These are phyloP conservation scores for Lippia alba DNA, from an alignment of 305 asterid genomes.

Conservation along the genomic window DNA sequence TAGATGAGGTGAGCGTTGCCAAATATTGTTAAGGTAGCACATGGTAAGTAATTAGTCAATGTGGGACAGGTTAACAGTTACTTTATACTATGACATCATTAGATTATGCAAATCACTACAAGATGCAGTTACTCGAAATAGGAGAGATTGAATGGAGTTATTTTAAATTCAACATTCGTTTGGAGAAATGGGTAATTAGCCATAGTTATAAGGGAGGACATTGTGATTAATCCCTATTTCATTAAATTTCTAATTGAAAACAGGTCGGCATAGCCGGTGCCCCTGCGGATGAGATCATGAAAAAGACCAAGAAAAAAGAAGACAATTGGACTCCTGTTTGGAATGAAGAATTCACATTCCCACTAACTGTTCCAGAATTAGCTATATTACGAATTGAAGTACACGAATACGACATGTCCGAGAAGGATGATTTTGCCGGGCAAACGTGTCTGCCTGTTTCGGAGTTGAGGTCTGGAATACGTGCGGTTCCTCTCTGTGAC, in stretches of 20 bases:
- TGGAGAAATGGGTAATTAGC: no score
- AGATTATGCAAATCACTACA: no score
- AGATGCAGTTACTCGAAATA: neutral
- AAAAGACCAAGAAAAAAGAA: conserved; percentile 62
- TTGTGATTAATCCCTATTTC: neutral
- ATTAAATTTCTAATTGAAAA: neutral
- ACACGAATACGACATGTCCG: conserved; percentile 69
- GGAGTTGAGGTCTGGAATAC: conserved; percentile 76
- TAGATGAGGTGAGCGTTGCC: no score
- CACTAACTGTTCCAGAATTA: conserved; percentile 73
- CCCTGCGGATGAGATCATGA: conserved; percentile 70
- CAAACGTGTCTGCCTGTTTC: conserved; percentile 74
- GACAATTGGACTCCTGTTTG: conserved; percentile 88
- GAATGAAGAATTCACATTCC: conserved; percentile 71
- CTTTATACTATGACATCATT: neutral
- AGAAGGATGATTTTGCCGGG: conserved; percentile 79
- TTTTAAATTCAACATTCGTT: no score
- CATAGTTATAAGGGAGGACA: no score
- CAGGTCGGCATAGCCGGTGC: conserved; percentile 89
- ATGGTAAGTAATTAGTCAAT: no score
- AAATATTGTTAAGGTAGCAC: no score
- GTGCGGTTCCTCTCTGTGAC: conserved; percentile 69
- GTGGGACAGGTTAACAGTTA: no score
- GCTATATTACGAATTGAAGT: conserved; percentile 80
- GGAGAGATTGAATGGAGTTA: neutral